A percentile compares a stretch with the other conserved stretches of the same genome.
These are phyloP conservation scores for Wickerhamiella vanderwaltii DNA, from an alignment of 805 yeast species.

Conservation along the genomic window DNA sequence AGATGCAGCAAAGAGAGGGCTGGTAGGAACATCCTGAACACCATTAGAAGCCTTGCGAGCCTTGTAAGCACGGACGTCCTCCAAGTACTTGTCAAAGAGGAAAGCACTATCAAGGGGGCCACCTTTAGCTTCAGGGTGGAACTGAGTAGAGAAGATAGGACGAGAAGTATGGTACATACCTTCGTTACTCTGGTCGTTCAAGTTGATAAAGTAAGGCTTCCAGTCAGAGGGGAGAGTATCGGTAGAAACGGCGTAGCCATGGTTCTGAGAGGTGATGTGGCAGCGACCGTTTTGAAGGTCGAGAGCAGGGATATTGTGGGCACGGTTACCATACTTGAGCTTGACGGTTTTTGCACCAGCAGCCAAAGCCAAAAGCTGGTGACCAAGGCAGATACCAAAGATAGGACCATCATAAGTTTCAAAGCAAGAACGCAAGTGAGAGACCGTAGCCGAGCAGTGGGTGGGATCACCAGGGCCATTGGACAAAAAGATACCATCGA, in stretches of 20 bases:
- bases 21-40: slow-evolving; percentile 30
- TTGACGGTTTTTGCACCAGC: slow-evolving; percentile 87
- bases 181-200: slow-evolving; percentile 93
- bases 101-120: slow-evolving; percentile 92
- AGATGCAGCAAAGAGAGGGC: slow-evolving; percentile 32
- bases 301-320: slow-evolving; percentile 94
- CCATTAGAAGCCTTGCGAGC: slow-evolving; percentile 33
- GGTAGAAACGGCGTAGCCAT: slow-evolving; percentile 93
- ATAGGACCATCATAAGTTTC: slow-evolving; percentile 63
- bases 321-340: slow-evolving; percentile 96
- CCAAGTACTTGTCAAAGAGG: slow-evolving; percentile 82
- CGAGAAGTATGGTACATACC: slow-evolving; percentile 83
- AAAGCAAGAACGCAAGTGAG: slow-evolving; percentile 61
- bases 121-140: slow-evolving; percentile 99
- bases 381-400: slow-evolving; percentile 97
- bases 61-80: slow-evolving; percentile 49
- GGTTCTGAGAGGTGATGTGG: slow-evolving; percentile 97
- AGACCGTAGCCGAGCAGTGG: slow-evolving; percentile 69
- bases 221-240: slow-evolving; percentile 60
- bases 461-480: slow-evolving; percentile 99
- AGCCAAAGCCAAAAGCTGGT: slow-evolving; percentile 90
- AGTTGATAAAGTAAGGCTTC: slow-evolving; percentile 80
- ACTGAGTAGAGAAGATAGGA: slow-evolving; percentile 94
- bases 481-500: slow-evolving; percentile 88
- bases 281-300: slow-evolving; percentile 84